Evolutionary conservation across 1,139 yeast genomes (phyloP), one percentile per base, ranked within the genome.

Genomic region (Ogataea hybrid): DNA sequence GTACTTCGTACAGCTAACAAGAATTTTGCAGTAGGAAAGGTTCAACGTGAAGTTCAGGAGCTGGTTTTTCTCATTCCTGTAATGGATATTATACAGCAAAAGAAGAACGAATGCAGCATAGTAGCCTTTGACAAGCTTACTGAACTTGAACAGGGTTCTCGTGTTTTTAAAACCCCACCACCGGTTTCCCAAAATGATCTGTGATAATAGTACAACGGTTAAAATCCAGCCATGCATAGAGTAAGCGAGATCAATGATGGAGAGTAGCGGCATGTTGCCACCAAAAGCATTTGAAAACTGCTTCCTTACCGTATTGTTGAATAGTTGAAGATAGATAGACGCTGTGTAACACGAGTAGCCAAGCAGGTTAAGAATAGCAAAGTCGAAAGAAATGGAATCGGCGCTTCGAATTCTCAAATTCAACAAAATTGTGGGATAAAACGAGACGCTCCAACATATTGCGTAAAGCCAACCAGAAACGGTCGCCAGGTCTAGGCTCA

Each of bases 1-100:
- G 54, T 80, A 79, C 56, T 81, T 81, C 44, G 76, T 65, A 22
- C 77, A 61, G 43, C 83, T 77, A 70, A 79, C 71, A 20, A 64
- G 47, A 14, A 81, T 74, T 61, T 81, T 81, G 44, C 77, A 64
- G 40, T 72, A 68, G 2, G 80, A 75, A 22, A 75, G 57, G 27
- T 65, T 51, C 17, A 69, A 52, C 0, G 77, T 74, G 10, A 74
- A 59, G 35, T 68, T 70, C 21, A 68, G 42, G 6, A 48, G 49
- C 38, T 54, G 44, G 30, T 44, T 53, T 35, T 28, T 46, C 5
- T 36, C 44, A 41, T 16, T 58, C 20, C 27, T 37, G 7, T 30
- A 22, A 9, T 40, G 32, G 34, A 42, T 36, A 33, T 47, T 47
- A 40, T 42, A 48, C 2, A 46, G n/a, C 10, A 50, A 29, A 23